phyloP scores from a whole-genome alignment of 202 grass and related monocot species.

The Hordeum pubiflorum region DNA sequence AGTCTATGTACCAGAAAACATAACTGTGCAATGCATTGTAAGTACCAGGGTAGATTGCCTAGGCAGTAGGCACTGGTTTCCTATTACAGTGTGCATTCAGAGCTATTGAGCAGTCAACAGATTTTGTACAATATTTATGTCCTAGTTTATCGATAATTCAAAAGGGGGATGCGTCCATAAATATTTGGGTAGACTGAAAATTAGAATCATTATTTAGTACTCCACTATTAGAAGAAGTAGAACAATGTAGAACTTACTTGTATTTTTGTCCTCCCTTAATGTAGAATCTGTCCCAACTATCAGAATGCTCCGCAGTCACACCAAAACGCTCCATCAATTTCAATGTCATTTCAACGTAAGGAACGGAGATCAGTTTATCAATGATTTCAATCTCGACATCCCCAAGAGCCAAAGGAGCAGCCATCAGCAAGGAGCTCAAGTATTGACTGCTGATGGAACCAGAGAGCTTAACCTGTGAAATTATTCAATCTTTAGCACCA shows the following conservation, averaged over 20 bases:
- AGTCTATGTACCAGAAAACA: background rate
- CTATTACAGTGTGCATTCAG: background rate
- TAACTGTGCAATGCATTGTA: background rate
- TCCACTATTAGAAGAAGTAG: background rate
- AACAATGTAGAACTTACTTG: conserved; percentile 38
- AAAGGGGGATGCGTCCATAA: background rate
- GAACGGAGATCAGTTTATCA: conserved; percentile 96
- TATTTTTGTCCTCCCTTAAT: conserved; percentile 95
- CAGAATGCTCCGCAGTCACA: conserved; percentile 73
- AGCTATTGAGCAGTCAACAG: background rate
- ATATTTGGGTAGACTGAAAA: background rate
- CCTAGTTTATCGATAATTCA: background rate
- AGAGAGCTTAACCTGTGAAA: conserved; percentile 74
- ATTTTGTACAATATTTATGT: background rate
- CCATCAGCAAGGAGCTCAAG: conserved; percentile 92
- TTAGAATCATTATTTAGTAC: background rate
- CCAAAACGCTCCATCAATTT: conserved; percentile 96
- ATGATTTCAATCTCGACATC: conserved; percentile 96
- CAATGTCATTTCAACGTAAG: conserved; percentile 98
- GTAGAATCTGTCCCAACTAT: conserved; percentile 91
- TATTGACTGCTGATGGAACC: conserved; percentile 99
- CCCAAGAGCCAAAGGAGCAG: conserved; percentile 87
- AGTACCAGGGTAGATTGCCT: background rate
- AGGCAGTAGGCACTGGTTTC: background rate
- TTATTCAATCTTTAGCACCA: background rate